A percentile compares a stretch with the other conserved stretches of the same genome.
phyloP scores from a whole-genome alignment of 371 early-diverging fungal species.

The Dichotomocladium elegans region DNA sequence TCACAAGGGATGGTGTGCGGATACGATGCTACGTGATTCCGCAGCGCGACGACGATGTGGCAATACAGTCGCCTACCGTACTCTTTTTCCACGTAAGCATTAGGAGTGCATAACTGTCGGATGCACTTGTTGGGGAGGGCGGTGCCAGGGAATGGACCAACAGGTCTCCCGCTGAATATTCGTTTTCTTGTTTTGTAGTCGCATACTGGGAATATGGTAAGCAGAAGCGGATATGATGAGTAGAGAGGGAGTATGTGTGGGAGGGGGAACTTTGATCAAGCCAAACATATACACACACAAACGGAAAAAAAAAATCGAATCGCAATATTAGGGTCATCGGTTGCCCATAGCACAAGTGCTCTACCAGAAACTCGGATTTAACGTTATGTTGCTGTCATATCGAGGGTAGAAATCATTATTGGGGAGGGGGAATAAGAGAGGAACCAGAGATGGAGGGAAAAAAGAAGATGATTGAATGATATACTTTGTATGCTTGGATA shows the following conservation, averaged over 20 bases:
- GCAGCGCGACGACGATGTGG: slow-evolving; percentile 48
- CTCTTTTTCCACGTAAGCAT: slow-evolving; percentile 78
- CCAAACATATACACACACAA: too few relatives aligned
- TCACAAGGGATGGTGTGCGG: slow-evolving; percentile 75
- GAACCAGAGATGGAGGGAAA: too few relatives aligned
- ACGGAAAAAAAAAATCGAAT: too few relatives aligned
- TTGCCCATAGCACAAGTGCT: slow-evolving; percentile 83
- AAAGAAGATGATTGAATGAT: neutral
- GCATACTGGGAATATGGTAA: slow-evolving; percentile 95
- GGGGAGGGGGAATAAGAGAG: neutral
- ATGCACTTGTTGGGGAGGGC: too few relatives aligned
- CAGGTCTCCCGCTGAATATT: too few relatives aligned
- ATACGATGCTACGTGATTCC: slow-evolving; percentile 79
- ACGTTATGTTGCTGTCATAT: slow-evolving; percentile 93
- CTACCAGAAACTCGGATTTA: slow-evolving; percentile 62
- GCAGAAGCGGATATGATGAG: neutral
- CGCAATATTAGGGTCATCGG: slow-evolving; percentile 69
- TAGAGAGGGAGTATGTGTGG: neutral
- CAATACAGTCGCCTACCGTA: slow-evolving; percentile 68
- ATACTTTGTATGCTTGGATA: slow-evolving; percentile 13
- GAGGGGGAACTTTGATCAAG: neutral
- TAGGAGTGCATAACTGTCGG: too few relatives aligned
- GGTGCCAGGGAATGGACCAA: too few relatives aligned
- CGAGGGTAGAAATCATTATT: slow-evolving; percentile 67
- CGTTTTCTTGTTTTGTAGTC: slow-evolving; percentile 56